A percentile compares a stretch with the other conserved stretches of the same genome.
These are phyloP conservation scores for Podospora anserina DNA, from an alignment of 495 filamentous ascomycete species.

Conservation along the genomic window DNA sequence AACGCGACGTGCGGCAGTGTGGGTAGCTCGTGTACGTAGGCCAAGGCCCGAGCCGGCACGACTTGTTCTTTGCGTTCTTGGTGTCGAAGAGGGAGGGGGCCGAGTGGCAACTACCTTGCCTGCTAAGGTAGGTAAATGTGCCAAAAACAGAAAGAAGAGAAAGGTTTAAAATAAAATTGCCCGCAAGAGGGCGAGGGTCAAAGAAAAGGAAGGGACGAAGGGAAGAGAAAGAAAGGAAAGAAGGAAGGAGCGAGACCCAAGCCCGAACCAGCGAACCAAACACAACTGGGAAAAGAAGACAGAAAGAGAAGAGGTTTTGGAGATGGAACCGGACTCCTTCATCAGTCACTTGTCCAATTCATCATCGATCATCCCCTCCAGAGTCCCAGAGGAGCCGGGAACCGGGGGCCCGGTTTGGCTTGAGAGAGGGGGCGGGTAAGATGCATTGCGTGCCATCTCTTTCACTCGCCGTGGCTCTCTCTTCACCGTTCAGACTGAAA, in stretches of 20 bases:
- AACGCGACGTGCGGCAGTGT: not conserved
- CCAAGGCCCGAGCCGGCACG: not conserved
- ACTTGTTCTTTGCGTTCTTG: not conserved
- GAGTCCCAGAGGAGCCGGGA: not conserved
- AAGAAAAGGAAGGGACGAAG: not conserved
- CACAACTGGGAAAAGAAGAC: not conserved
- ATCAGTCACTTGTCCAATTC: not conserved
- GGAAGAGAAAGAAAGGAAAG: not conserved
- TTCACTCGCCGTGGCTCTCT: no score
- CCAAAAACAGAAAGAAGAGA: not conserved
- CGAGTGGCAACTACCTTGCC: not conserved
- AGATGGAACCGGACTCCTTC: not conserved
- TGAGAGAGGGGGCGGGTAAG: not conserved
- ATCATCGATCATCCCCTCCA: not conserved
- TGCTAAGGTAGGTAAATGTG: not conserved
- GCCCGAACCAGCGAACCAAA: not conserved
- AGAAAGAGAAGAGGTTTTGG: not conserved
- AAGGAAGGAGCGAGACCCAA: not conserved
- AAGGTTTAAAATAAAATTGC: not conserved
- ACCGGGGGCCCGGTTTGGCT: not conserved
- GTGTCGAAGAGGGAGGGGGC: not conserved
- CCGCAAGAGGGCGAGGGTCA: not conserved
- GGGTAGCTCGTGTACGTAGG: not conserved
- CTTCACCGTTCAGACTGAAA: not conserved
- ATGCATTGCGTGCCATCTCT: not conserved